A percentile compares a stretch with the other conserved stretches of the same genome.
phyloP scores from a whole-genome alignment of 176 grass and related monocot species.

The Phoenix dactylifera region DNA sequence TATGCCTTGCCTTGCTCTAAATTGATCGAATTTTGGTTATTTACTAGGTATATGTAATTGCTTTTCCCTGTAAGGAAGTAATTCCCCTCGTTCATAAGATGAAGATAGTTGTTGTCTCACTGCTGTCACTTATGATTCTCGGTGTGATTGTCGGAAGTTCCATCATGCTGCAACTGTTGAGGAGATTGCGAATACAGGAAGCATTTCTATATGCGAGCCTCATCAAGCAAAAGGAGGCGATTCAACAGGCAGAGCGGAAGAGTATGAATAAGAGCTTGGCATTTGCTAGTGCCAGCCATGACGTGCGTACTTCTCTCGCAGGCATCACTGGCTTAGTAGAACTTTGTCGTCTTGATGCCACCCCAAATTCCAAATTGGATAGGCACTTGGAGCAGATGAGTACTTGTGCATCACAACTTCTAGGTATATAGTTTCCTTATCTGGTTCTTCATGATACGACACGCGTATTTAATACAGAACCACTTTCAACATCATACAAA shows the following conservation, averaged over 20 bases:
- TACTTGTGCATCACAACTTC: constrained; percentile 38
- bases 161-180: background rate
- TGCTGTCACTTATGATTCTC: background rate
- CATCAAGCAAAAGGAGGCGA: constrained; percentile 49
- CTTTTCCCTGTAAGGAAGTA: background rate
- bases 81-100: background rate
- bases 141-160: background rate
- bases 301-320: constrained; percentile 46
- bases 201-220: constrained; percentile 34
- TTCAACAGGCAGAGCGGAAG: constrained; percentile 69
- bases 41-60: background rate
- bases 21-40: background rate
- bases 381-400: constrained; percentile 45
- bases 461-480: too few species aligned
- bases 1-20: background rate
- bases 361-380: constrained; percentile 13
- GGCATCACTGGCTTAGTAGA: constrained; percentile 40
- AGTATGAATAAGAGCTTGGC: constrained; percentile 92
- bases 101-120: background rate
- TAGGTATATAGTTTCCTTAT: constrained; percentile 31
- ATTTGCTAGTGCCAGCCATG: constrained; percentile 58
- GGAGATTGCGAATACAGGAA: constrained; percentile 9
- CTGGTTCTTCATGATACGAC: too few species aligned
- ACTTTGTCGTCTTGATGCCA: constrained; percentile 17
- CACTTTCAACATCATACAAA: too few species aligned